These are phyloP conservation scores for Talaromyces adpressus DNA, from an alignment of 495 filamentous ascomycete species.

Conservation along the genomic window DNA sequence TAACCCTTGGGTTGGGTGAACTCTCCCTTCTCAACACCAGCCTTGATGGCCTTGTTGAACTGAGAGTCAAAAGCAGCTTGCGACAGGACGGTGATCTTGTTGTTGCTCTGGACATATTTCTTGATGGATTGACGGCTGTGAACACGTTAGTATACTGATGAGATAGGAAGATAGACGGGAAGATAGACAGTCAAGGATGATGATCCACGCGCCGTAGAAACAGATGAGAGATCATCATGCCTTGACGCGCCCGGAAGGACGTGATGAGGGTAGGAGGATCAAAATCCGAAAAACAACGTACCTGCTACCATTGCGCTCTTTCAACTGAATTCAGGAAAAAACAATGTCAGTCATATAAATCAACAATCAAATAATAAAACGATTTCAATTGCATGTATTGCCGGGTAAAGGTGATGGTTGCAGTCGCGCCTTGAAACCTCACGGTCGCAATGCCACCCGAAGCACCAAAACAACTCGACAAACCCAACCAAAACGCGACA, in stretches of 20 bases:
- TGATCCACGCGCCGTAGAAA: slow-evolving; percentile 1
- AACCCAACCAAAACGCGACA: slow-evolving; percentile 24
- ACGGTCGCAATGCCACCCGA: slow-evolving; percentile 12
- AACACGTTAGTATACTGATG: neutral
- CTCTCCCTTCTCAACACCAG: slow-evolving; percentile 81
- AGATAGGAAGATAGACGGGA: too few species aligned
- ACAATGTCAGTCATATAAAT: slow-evolving; percentile 26
- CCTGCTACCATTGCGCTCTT: slow-evolving; percentile 60
- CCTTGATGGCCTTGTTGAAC: slow-evolving; percentile 88
- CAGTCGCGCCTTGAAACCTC: slow-evolving; percentile 2
- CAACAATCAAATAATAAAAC: neutral
- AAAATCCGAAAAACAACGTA: slow-evolving; percentile 28
- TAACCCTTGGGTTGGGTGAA: slow-evolving; percentile 95
- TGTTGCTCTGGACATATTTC: slow-evolving; percentile 97
- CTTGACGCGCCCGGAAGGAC: slow-evolving; percentile 1
- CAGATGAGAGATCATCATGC: neutral
- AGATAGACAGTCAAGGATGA: too few species aligned
- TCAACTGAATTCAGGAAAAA: slow-evolving; percentile 42
- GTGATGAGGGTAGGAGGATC: slow-evolving; percentile 9
- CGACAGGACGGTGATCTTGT: slow-evolving; percentile 64
- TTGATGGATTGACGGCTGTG: slow-evolving; percentile 88
- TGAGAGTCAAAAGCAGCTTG: slow-evolving; percentile 77
- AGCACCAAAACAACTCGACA: slow-evolving; percentile 9
- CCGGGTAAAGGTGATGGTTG: slow-evolving; percentile 7
- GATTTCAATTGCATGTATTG: slow-evolving; percentile 3